A percentile compares a stretch with the other conserved stretches of the same genome.
Conservation (phyloP, 2,329 filamentous ascomycete genomes). For the Ascochyta fabae region DNA sequence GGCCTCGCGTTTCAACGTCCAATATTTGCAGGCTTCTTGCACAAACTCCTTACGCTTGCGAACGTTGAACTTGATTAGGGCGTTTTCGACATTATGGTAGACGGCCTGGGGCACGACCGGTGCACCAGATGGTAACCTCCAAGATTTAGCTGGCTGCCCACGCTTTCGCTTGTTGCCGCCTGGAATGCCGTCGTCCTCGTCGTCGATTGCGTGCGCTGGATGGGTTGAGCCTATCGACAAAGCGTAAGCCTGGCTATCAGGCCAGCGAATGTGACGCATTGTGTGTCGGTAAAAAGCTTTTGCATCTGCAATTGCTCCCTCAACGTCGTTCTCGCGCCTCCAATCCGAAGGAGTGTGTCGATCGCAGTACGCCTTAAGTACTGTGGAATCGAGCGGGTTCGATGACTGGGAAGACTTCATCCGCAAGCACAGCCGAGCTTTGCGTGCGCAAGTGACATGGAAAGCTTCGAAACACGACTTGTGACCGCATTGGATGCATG, state of each 20-base stretch:
- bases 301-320: constrained; percentile 78
- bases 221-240: constrained; percentile 79
- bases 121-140: constrained; percentile 93
- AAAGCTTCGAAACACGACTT: constrained; percentile 97
- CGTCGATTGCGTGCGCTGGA: constrained; percentile 58
- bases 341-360: constrained; percentile 92
- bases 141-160: constrained; percentile 67
- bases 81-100: constrained; percentile 82
- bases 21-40: constrained; percentile 93
- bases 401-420: constrained; percentile 92
- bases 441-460: constrained; percentile 92
- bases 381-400: constrained; percentile 78
- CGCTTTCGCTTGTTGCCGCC: constrained; percentile 66
- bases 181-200: constrained; percentile 56
- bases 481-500: constrained; percentile 97
- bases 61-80: constrained; percentile 81
- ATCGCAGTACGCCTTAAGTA: constrained; percentile 94
- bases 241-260: constrained; percentile 84
- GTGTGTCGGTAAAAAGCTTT: constrained; percentile 88
- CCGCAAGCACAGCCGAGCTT: constrained; percentile 85
- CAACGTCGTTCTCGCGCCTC: constrained; percentile 82
- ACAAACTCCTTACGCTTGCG: constrained; percentile 91
- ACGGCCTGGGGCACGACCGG: constrained; percentile 91
- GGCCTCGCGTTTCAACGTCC: constrained; percentile 95
- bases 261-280: constrained; percentile 91